These are phyloP conservation scores for Candida smagusa DNA, from an alignment of 1,139 yeast species.

Conservation along the genomic window DNA sequence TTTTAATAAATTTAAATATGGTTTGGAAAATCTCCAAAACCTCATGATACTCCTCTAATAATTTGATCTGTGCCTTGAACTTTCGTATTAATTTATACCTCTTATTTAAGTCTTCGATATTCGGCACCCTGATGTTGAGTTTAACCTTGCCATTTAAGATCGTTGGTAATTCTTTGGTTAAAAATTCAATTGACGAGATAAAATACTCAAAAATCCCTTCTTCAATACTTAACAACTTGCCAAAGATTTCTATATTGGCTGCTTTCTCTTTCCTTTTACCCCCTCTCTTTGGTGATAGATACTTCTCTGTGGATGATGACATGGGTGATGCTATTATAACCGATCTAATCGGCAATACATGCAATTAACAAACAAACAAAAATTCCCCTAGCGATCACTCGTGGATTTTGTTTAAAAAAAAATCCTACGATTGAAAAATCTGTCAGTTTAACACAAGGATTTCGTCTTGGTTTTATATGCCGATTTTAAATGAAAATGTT, in stretches of 20 bases:
- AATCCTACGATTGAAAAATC: background rate
- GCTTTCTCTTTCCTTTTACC: background rate
- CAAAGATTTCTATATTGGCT: slow-evolving; percentile 8
- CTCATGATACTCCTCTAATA: slow-evolving; percentile 7
- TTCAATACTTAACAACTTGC: slow-evolving; percentile 9
- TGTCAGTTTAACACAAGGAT: background rate
- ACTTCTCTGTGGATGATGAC: background rate
- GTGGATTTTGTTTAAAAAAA: background rate
- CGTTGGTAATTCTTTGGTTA: slow-evolving; percentile 7
- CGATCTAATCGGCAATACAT: slow-evolving; percentile 6
- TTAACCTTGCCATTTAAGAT: slow-evolving; percentile 5
- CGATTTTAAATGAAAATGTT: too few species aligned
- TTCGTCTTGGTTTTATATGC: too few species aligned
- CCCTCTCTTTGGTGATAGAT: background rate
- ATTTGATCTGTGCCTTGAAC: slow-evolving; percentile 8
- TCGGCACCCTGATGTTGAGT: slow-evolving; percentile 4
- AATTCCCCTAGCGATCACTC: background rate
- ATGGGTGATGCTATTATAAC: background rate
- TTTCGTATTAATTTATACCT: slow-evolving; percentile 10
- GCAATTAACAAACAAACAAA: slow-evolving; percentile 2
- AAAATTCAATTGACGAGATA: slow-evolving; percentile 8
- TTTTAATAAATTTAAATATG: slow-evolving; percentile 9
- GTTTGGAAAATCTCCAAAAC: slow-evolving; percentile 9
- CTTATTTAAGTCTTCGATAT: slow-evolving; percentile 7
- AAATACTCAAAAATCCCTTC: slow-evolving; percentile 10